These are phyloP conservation scores for Abortiporus biennis DNA, from an alignment of 1,284 basidiomycete species.

Conservation along the genomic window DNA sequence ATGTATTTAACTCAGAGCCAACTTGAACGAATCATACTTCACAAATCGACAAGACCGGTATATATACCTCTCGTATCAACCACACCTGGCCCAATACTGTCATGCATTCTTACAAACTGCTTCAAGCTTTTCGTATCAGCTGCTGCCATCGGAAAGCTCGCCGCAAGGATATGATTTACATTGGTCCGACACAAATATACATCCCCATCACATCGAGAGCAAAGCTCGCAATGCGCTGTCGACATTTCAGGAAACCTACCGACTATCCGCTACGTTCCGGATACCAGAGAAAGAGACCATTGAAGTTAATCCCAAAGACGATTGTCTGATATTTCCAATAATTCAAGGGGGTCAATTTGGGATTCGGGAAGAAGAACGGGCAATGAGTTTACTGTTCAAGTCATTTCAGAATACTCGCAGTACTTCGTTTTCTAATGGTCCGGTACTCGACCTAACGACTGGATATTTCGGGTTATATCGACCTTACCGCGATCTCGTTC, in stretches of 20 bases:
- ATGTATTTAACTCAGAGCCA: conserved; percentile 71
- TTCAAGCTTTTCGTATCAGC: conserved; percentile 69
- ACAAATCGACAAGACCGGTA: conserved; percentile 95
- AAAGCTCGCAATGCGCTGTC: conserved; percentile 42
- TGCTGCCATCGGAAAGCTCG: conserved; percentile 32
- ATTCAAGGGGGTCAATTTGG: conserved; percentile 84
- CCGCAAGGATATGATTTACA: conserved; percentile 35
- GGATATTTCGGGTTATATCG: conserved; percentile 92
- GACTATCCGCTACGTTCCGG: conserved; percentile 1
- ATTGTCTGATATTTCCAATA: conserved; percentile 70
- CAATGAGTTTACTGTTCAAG: conserved; percentile 58
- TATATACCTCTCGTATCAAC: conserved; percentile 65
- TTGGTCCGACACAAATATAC: conserved; percentile 51
- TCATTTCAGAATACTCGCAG: too few relatives aligned
- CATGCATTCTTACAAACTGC: conserved; percentile 70
- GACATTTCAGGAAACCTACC: conserved; percentile 39
- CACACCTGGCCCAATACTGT: conserved; percentile 76
- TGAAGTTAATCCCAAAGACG: conserved; percentile 19
- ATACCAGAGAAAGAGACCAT: not conserved
- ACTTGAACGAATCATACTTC: conserved; percentile 92
- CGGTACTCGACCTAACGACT: conserved; percentile 75
- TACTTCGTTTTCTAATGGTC: conserved; percentile 32
- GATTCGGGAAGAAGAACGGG: conserved; percentile 76
- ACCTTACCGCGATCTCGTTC: conserved; percentile 74
- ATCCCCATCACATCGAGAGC: conserved; percentile 57